Evolutionary conservation across 129 eudicot species (phyloP).

Genomic region (Escallonia rubra): DNA sequence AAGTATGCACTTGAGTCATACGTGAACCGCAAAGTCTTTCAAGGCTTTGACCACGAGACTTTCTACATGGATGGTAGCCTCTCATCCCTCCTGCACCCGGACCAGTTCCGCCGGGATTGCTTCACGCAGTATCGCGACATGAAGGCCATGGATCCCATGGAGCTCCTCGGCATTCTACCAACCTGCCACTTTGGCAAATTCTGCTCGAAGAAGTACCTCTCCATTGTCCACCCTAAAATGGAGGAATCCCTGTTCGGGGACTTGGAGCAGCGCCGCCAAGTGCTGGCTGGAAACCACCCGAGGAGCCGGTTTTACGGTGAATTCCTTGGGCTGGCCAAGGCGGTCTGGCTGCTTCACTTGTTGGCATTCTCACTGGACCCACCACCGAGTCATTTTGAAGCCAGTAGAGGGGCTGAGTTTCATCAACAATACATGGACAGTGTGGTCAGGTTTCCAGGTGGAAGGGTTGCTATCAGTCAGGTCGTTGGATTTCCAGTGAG

Average conservation of each 20-base stretch:
- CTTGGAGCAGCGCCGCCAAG: slow-evolving; percentile 76
- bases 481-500: slow-evolving; percentile 90
- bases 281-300: slow-evolving; percentile 79
- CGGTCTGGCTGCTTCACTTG: slow-evolving; percentile 92
- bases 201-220: slow-evolving; percentile 69
- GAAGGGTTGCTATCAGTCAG: slow-evolving; percentile 42
- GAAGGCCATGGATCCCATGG: slow-evolving; percentile 90
- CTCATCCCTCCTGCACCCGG: slow-evolving; percentile 56
- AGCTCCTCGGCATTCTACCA: slow-evolving; percentile 72
- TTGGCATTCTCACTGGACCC: slow-evolving; percentile 83
- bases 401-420: slow-evolving; percentile 69
- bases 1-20: slow-evolving; percentile 85
- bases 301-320: slow-evolving; percentile 79
- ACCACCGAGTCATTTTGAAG: slow-evolving; percentile 91
- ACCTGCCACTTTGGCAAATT: slow-evolving; percentile 77
- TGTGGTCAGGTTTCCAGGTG: slow-evolving; percentile 58
- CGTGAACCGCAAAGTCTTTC: slow-evolving; percentile 67
- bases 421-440: slow-evolving; percentile 89
- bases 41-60: slow-evolving; percentile 92
- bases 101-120: slow-evolving; percentile 76
- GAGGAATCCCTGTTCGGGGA: slow-evolving; percentile 93
- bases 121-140: slow-evolving; percentile 78
- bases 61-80: slow-evolving; percentile 86
- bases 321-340: slow-evolving; percentile 74
- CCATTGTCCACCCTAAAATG: slow-evolving; percentile 92